Evolutionary conservation across 1,284 basidiomycete genomes (phyloP), one percentile per base, ranked within the genome.

Genomic region (Leccinum glutinopallens): DNA sequence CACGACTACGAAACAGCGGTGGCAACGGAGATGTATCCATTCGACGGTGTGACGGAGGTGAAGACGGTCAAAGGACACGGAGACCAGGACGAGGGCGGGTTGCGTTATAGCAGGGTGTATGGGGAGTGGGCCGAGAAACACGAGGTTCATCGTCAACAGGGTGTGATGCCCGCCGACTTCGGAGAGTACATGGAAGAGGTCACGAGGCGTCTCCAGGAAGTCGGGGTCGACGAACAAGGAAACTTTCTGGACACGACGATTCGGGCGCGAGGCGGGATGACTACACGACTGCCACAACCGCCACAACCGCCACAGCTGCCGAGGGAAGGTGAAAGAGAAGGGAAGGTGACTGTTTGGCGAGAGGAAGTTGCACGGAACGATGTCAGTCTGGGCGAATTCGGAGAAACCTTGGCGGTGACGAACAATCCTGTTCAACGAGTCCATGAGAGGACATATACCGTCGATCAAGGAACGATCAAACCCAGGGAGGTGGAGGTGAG

Each of bases 301-400:
- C 25, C 61, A 32, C 64, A 68, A 25, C 25, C 25, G 3, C 25
- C 25, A 25, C 25, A 25, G 3, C 37, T 60, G 2, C 65, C 55
- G 43, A 67, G 25, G 62, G 66, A 67, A 15, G 64, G 59, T 7
- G 67, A 55, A 17, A 65, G 60, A n/a, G 71, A 81, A 80, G 69
- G 77, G 71, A 69, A 85, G 80, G 83, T 87, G 39, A 81, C 77
- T 37, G 79, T 82, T 5, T 87, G 85, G 85, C 75, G 83, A 41
- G 82, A 86, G 68, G 79, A 83, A 58, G 81, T 83, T 0, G 80
- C 81, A 8, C 73, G 77, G 61, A 79, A 80, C 63, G 75, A 61
- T 70, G 72, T 58, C 22, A 60, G 25, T 56, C 37, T 57, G 67
- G 63, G 64, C 49, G 71, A 69, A 53, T 69, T 73, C 53, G 74